Conservation (phyloP, 768 basidiomycete genomes). For the Mycena crocata region DNA sequence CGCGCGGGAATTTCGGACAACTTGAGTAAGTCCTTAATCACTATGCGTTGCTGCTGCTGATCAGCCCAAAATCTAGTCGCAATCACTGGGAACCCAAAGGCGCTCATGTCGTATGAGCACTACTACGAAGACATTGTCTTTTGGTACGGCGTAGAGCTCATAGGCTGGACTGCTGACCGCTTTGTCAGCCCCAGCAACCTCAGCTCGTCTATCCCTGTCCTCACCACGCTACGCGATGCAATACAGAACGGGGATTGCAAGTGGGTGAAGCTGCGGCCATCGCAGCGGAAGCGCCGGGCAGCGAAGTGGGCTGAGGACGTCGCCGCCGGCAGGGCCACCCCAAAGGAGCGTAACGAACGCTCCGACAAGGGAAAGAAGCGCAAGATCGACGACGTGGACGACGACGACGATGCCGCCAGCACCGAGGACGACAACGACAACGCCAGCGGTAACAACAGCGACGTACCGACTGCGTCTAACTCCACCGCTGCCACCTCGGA, state of each 20-base stretch:
- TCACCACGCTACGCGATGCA: not conserved
- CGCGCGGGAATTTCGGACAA: not conserved
- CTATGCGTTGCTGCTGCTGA: not conserved
- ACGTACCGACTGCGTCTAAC: no score
- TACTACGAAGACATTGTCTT: slow-evolving; percentile 33
- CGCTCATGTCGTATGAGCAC: slow-evolving; percentile 34
- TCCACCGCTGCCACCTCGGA: no score
- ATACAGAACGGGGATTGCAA: not conserved
- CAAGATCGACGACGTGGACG: not conserved
- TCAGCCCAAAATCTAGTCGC: not conserved
- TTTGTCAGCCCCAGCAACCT: slow-evolving; percentile 17
- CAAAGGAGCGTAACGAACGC: not conserved
- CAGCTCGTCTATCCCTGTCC: not conserved
- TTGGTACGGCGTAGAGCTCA: slow-evolving; percentile 30
- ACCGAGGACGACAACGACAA: not conserved
- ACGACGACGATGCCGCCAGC: not conserved
- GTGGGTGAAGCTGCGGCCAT: not conserved
- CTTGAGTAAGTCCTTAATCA: not conserved
- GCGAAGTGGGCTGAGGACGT: not conserved
- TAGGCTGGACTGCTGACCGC: slow-evolving; percentile 31
- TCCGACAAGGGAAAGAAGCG: slow-evolving; percentile 4
- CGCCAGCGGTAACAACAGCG: no score
- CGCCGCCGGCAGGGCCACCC: not conserved
- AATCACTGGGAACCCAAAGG: slow-evolving; percentile 27
- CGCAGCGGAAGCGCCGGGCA: not conserved